Base-by-base conservation (phyloP, 2,329 filamentous ascomycete genomes). In the Paraphaeosphaeria sporulosa region DNA sequence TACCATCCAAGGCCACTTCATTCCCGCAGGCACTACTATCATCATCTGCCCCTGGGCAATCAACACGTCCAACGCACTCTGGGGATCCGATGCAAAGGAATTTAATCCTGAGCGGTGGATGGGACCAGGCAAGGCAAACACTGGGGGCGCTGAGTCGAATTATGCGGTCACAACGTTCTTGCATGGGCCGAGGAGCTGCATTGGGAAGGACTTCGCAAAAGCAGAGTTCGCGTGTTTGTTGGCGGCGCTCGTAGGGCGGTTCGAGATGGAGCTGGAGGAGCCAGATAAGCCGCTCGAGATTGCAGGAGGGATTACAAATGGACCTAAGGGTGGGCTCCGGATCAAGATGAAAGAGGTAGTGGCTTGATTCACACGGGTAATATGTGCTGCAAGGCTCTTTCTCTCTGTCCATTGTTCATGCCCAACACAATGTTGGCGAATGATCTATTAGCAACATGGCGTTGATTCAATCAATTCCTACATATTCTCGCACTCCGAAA, bases 191-290 rank as follows among this genome's bases (percentile, higher is more conserved):
- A 82, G 93, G 55, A 91, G 89, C 71, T 97, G 94, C 73, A 97
- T 97, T 67, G 94, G 93, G 0, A 86, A 89, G 76, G 83, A 83
- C 2, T 97, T 97, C 78, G 91, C 94, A 0, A 90, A 88, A 73
- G 87, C 90, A 0, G 94, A 97, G 81, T 91, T 97, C 77, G 92
- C 92, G 9, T 94, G 90, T 72, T 79, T 97, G 63, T 74, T 97
- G 49, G 93, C 93, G 23, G 85, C 87, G 9, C 88, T 91, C 84
- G 85, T 94, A 4, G 93, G 93, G 0, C 84, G 86, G 40, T 96
- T 96, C 76, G 85, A 88, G 71, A 85, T 88, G 61, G 85, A 89
- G 73, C 79, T 88, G 73, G 89, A 91, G 69, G 87, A 92, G 72
- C 89, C 91, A 69, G 87, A 92, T 78, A 82, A 59, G 38, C 56